Base-by-base conservation (phyloP, 805 yeast species). In the Ogataea pignaliae region DNA sequence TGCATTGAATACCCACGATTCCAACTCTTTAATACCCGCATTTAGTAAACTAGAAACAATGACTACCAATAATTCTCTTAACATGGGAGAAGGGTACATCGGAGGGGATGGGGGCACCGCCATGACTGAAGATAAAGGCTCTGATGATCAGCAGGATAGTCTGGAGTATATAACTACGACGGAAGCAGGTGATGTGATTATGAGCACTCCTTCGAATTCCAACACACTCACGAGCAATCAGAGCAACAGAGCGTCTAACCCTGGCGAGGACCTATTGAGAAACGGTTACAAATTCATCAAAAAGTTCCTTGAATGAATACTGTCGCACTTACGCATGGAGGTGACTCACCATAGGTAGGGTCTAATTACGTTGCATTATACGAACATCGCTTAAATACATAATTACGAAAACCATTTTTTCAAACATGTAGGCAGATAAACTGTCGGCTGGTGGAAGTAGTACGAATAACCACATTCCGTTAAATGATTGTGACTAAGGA, bases 281-380 rank as follows among this genome's bases (percentile, higher is more conserved):
- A 63, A 63, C 37, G 66, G 69, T 8, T 63, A 60, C 41, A 64
- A 63, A 29, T 63, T 63, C 35, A 69, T 76, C 41, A 74, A 69
- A 55, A 75, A 71, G 43, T 46, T 59, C 42, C 51, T 59, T 31
- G 62, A 57, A 40, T 53, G 29, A 40, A 7, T 21, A 21, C 26
- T 4, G 26, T 21, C 26, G 7, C 26, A 21, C 26, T 21, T 21
- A 7, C 26, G 26, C 26, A 21, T 21, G 26, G 26, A 21, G n/a
- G n/a, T 21, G 26, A 21, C n/a, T n/a, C n/a, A 21, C 26, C 26
- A 21, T 21, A 21, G 4, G 7, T 21, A 21, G 26, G 26, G 26
- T 21, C 26, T 21, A 21, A 21, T 21, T 17, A 37, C 32, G 16
- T 18, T 17, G 14, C n/a, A 28, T 34, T 18, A 15, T 37, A 30